A percentile compares a stretch with the other conserved stretches of the same genome.
These are phyloP conservation scores for Leptographium procerum DNA, from an alignment of 2,329 filamentous ascomycete genomes.

Conservation along the genomic window DNA sequence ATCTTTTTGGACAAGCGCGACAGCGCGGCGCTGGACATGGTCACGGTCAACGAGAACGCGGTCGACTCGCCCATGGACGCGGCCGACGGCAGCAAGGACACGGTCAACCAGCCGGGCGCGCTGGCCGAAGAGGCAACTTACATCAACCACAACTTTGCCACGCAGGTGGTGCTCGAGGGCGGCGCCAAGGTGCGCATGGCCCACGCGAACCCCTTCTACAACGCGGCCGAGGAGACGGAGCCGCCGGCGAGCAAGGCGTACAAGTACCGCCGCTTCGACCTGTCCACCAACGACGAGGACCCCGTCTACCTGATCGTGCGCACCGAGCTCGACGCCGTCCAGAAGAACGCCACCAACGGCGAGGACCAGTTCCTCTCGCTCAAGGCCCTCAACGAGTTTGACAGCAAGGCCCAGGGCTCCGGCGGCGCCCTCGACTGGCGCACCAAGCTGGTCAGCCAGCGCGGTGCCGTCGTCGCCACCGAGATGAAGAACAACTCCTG, in stretches of 20 bases:
- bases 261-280: constrained; percentile 95
- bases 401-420: constrained; percentile 91
- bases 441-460: constrained; percentile 84
- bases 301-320: constrained; percentile 87
- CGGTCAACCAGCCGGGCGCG: constrained; percentile 84
- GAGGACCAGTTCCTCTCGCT: constrained; percentile 86
- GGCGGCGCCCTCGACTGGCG: constrained; percentile 96
- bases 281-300: constrained; percentile 89
- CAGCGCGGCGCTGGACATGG: constrained; percentile 87
- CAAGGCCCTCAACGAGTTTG: constrained; percentile 98
- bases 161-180: constrained; percentile 84
- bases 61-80: constrained; percentile 87
- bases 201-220: constrained; percentile 96
- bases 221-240: constrained; percentile 81
- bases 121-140: constrained; percentile 96
- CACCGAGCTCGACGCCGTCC: constrained; percentile 80
- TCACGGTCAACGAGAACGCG: constrained; percentile 98
- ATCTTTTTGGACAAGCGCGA: constrained; percentile 98
- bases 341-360: constrained; percentile 87
- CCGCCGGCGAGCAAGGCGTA: constrained; percentile 93
- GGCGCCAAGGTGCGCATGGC: constrained; percentile 72
- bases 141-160: constrained; percentile 99
- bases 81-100: constrained; percentile 84
- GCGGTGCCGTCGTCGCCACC: constrained; percentile 92
- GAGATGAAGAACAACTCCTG: constrained; percentile 99